Conservation (phyloP, 2,329 filamentous ascomycete genomes). For the Fusarium sp. region DNA sequence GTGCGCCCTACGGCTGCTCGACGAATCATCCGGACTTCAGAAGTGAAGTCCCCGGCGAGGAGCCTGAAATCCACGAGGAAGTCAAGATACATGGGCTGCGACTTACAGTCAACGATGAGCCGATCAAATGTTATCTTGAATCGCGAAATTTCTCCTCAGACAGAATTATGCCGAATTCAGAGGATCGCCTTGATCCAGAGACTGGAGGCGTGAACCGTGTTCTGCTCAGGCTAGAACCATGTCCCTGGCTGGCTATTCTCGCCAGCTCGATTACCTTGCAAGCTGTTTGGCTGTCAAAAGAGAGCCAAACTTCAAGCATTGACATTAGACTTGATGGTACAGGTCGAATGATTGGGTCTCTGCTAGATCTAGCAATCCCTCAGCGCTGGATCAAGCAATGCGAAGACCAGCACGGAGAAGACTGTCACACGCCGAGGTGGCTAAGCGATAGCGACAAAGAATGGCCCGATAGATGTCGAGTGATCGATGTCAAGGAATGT, state of each 20-base stretch:
- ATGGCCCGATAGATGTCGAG: neutral
- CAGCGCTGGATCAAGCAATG: constrained; percentile 13
- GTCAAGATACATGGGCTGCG: constrained; percentile 4
- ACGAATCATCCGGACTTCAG: neutral
- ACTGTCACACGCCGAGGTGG: neutral
- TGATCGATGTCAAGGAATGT: neutral
- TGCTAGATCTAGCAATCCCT: neutral
- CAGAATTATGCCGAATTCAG: neutral
- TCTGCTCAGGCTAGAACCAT: neutral
- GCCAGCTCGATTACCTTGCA: neutral
- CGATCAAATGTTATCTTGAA: neutral
- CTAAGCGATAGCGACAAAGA: neutral
- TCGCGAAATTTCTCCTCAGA: neutral
- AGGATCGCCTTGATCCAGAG: no score
- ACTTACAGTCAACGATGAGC: neutral
- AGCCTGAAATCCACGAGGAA: neutral
- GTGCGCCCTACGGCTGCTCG: neutral
- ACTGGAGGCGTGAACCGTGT: neutral
- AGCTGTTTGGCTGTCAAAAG: neutral
- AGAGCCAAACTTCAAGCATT: rapidly evolving
- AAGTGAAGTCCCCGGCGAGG: neutral
- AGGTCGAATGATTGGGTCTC: neutral
- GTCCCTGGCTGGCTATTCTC: neutral
- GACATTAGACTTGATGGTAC: neutral
- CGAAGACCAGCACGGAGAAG: neutral